Evolutionary conservation across 192 early-diverging fungal species (phyloP), one percentile per base, ranked within the genome.

Genomic region (Coemansia umbellata): DNA sequence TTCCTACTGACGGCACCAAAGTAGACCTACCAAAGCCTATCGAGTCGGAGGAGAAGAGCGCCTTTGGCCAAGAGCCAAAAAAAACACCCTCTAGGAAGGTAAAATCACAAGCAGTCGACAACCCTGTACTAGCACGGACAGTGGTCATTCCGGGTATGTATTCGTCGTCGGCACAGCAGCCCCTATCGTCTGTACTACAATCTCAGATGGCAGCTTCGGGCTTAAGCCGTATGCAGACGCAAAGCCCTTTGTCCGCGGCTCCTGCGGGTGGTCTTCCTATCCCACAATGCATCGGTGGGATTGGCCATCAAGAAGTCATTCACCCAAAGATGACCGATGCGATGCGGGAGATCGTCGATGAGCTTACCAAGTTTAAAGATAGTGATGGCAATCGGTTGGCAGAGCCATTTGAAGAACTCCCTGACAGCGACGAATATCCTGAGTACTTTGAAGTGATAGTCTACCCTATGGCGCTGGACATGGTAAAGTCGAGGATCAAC

Each of bases 391-490:
- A 85, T 18, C 64, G 78, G n/a, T 66, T 90, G 21, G 74, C 86
- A 27, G 88, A 91, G 31, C 73, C 84, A 31, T 98, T 95, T 63
- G 69, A 88, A 35, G 81, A 89, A 13, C 70, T 94, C 6, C 92
- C 92, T 0, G 75, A 80, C 18, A 72, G 80, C 49, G 77, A 80
- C 13, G 82, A 88, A 37, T 98, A 93, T 58, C 92, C 93, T 1
- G 93, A 98, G 50, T 98, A 95, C 63, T 95, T 91, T 62, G 78
- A 83, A 23, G 69, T 91, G 15, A 95, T 95, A 57, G 63, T 80
- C 21, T 77, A 87, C 3, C 95, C 95, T 3, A 89, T 92, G 53
- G 86, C 88, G 4, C 58, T 68, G 42, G 59, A 58, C 30, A 33
- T 63, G 40, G 55, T 81, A 48, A 68, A 90, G 78, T 65, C 68